phyloP scores from a whole-genome alignment of 2,329 filamentous ascomycete genomes.

The Thermothelomyces thermophilus region DNA sequence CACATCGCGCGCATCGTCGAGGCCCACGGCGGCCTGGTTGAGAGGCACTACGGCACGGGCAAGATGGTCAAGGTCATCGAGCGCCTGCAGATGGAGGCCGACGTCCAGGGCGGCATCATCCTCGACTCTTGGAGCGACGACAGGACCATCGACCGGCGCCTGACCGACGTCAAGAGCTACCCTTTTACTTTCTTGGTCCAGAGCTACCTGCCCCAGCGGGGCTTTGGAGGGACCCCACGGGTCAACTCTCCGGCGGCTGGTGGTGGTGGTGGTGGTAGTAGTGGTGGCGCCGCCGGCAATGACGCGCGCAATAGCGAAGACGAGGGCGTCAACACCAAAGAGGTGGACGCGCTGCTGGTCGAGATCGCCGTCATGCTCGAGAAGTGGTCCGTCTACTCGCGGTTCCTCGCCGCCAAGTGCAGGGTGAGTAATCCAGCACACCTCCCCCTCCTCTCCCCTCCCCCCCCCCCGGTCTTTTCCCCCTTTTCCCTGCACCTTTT shows the following conservation, averaged over 20 bases:
- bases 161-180: constrained; percentile 96
- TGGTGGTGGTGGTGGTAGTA: no score
- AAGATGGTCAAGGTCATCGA: constrained; percentile 96
- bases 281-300: constrained; percentile 43
- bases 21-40: constrained; percentile 81
- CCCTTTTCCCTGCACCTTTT: no score
- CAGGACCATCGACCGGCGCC: constrained; percentile 69
- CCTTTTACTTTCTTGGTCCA: constrained; percentile 96
- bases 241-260: constrained; percentile 69
- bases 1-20: constrained; percentile 97
- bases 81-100: constrained; percentile 84
- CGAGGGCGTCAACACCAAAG: constrained; percentile 93
- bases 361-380: constrained; percentile 91
- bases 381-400: constrained; percentile 85
- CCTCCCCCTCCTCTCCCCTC: no score
- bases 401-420: constrained; percentile 83
- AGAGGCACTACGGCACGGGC: constrained; percentile 85
- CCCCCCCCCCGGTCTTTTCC: no score
- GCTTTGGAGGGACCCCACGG: constrained; percentile 53
- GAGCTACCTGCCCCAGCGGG: constrained; percentile 66
- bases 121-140: constrained; percentile 95
- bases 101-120: constrained; percentile 92
- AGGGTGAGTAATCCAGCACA: constrained; percentile 64
- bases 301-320: constrained; percentile 65
- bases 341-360: constrained; percentile 78